These are phyloP conservation scores for Peronospora belbahrii DNA, from an alignment of 352 stramenopile species.

Conservation along the genomic window DNA sequence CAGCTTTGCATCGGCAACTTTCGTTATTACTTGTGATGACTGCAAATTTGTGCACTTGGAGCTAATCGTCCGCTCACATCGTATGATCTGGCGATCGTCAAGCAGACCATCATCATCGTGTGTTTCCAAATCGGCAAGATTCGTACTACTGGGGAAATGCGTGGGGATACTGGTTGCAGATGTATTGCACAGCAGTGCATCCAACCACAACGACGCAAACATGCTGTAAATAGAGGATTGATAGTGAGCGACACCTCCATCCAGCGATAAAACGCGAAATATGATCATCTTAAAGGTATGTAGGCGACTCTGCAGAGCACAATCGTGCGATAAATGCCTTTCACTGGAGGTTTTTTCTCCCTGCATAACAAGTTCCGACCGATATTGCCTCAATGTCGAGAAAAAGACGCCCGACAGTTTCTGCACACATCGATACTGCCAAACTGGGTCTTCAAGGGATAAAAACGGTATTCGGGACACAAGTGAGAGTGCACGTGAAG, in stretches of 20 bases:
- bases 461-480: slow-evolving; percentile 47
- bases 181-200: slow-evolving; percentile 49
- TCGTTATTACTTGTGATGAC: slow-evolving; percentile 67
- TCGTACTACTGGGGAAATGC: slow-evolving; percentile 47
- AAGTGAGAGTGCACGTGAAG: slow-evolving; percentile 42
- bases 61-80: slow-evolving; percentile 69
- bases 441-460: slow-evolving; percentile 59
- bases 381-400: slow-evolving; percentile 43
- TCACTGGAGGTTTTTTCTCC: slow-evolving; percentile 7
- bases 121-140: slow-evolving; percentile 15
- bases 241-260: slow-evolving; percentile 62
- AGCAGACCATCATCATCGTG: slow-evolving; percentile 4
- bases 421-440: slow-evolving; percentile 65
- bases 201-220: slow-evolving; percentile 61
- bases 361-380: slow-evolving; percentile 29
- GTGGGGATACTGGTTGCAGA: slow-evolving; percentile 65
- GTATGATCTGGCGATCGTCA: slow-evolving; percentile 43
- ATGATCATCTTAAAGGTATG: slow-evolving; percentile 44
- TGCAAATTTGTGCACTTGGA: slow-evolving; percentile 79
- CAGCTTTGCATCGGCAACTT: slow-evolving; percentile 34
- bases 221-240: slow-evolving; percentile 57
- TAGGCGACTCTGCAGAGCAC: slow-evolving; percentile 21
- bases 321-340: slow-evolving; percentile 1
- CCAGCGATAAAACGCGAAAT: slow-evolving; percentile 37
- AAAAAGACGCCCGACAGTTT: slow-evolving; percentile 57